Percentiles rank a stretch among this genome's conserved stretches.
Evolutionary conservation across 148 eudicot genomes (phyloP).

Genomic region (Rhododendron kiyosumense): DNA sequence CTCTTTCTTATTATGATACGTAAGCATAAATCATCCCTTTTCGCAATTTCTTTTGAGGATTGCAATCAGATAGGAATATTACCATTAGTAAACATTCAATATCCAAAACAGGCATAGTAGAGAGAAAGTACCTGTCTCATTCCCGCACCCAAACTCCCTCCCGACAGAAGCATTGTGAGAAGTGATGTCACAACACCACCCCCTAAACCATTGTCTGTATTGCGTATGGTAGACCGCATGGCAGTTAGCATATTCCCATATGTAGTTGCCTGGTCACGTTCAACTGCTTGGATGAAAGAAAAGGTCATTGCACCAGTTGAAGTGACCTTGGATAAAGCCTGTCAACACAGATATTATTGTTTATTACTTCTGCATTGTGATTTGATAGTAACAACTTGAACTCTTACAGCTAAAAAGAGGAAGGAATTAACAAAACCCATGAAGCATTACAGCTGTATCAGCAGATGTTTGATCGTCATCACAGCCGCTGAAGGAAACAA

Average conservation of each 20-base stretch:
- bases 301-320: constrained; percentile 62
- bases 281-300: constrained; percentile 57
- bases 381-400: neutral
- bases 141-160: constrained; percentile 39
- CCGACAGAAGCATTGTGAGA: constrained; percentile 50
- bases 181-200: constrained; percentile 42
- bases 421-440: neutral
- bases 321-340: constrained; percentile 55
- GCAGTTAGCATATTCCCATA: constrained; percentile 46
- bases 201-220: constrained; percentile 21
- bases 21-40: neutral
- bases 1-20: too few relatives aligned
- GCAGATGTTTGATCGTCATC: constrained; percentile 59
- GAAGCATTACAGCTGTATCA: constrained; percentile 44
- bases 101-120: neutral
- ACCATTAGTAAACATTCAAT: neutral
- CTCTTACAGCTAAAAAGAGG: neutral
- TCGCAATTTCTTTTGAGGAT: neutral
- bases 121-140: constrained; percentile 40
- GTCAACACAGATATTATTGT: neutral
- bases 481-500: constrained; percentile 55
- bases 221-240: constrained; percentile 47
- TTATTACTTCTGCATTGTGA: neutral
- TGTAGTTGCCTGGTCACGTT: constrained; percentile 43
- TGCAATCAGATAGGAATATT: neutral